Evolutionary conservation across 306 rosid species (phyloP), one percentile per base, ranked within the genome.

Genomic region (Morella rubra): DNA sequence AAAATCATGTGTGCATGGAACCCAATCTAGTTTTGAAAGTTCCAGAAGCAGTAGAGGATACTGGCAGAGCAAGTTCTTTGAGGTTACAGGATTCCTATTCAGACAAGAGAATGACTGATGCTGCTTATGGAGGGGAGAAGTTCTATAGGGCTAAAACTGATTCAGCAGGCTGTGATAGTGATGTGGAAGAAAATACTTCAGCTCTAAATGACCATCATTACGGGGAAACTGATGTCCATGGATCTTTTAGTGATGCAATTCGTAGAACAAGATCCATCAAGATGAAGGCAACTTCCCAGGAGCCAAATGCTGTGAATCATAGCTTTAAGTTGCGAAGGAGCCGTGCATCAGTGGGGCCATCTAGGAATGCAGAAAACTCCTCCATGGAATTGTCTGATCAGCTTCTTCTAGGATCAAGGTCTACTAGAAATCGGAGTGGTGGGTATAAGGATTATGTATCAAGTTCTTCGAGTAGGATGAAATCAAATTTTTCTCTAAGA

Each of bases 211-310:
- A 73, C 37, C 74, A 40, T 60, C 81, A 13, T 73, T 84, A 72
- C 71, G 84, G 77, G 77, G 84, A 70, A 55, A 41, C 32, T 77
- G 84, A 70, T 81, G 78, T 65, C 50, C 58, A 77, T 65, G 82
- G 76, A 76, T 51, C 78, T 58, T 80, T 20, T 42, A 76, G 73
- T 47, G 91, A 87, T 83, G 85, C 88, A 37, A 50, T 70, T 46
- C 88, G 83, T 13, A 84, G 92, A 82, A 73, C 84, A 72, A 85
- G 90, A 69, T 85, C 94, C 74, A 68, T 73, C 18, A 87, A 87
- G 86, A 73, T 80, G 49, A 90, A 89, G 80, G 82, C 81, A 73
- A 73, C 81, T 71, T 79, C 89, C 13, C 82, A 64, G 74, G 88
- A 80, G 72, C 81, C 81, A 71, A 86, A 77, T 69, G 47, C 81